Evolutionary conservation across 2,329 filamentous ascomycete species (phyloP).

Genomic region (Neocatenulostroma microsporum): DNA sequence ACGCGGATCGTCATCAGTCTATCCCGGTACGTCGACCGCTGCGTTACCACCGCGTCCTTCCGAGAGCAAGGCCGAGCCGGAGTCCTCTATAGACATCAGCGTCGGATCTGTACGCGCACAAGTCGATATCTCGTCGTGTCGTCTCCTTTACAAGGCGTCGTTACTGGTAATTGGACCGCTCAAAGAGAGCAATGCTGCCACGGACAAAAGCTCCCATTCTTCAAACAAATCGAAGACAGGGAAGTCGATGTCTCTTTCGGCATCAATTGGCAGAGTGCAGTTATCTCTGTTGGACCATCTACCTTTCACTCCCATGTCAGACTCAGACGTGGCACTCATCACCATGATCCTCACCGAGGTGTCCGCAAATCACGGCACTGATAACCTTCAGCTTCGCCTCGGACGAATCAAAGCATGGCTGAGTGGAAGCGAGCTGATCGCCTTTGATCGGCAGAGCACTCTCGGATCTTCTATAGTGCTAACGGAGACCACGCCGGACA

Average conservation of each 20-base stretch:
- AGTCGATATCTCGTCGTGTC: conserved; percentile 4
- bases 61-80: too few species aligned
- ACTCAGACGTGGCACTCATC: conserved; percentile 3
- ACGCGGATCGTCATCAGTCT: conserved; percentile 8
- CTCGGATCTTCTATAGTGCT: conserved; percentile 13
- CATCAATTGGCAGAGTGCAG: too few species aligned
- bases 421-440: conserved; percentile 19
- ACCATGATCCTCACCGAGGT: conserved; percentile 1
- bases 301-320: neutral
- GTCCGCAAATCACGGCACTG: neutral
- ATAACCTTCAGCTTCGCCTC: conserved; percentile 7
- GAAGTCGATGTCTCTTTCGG: too few species aligned
- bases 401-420: conserved; percentile 15
- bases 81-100: too few species aligned
- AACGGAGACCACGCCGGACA: conserved; percentile 14
- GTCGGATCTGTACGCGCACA: too few species aligned
- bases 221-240: too few species aligned
- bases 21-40: neutral
- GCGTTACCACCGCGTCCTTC: conserved; percentile 1
- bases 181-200: too few species aligned
- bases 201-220: too few species aligned
- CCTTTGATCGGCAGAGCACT: conserved; percentile 14
- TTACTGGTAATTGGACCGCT: too few species aligned
- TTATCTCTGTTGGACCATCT: conserved; percentile 6
- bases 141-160: conserved; percentile 1